phyloP scores from a whole-genome alignment of 2,329 filamentous ascomycete genomes.

The Colletotrichum karsti region DNA sequence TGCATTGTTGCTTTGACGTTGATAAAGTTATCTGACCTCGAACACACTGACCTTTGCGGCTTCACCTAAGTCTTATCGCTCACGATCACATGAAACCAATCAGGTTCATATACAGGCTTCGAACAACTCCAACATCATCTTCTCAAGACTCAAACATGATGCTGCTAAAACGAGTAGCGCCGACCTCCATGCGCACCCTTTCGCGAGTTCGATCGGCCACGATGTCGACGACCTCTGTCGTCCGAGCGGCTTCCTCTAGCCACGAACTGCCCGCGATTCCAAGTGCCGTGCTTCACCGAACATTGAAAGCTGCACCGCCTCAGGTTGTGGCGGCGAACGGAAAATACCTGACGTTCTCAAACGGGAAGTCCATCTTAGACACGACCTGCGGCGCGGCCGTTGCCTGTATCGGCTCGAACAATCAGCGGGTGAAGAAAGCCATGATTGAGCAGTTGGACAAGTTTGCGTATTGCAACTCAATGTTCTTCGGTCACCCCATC shows the following conservation, averaged over 20 bases:
- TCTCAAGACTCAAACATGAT: neutral
- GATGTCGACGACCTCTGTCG: neutral
- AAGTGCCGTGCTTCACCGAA: slow-evolving; percentile 29
- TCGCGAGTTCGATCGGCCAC: neutral
- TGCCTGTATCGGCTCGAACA: slow-evolving; percentile 74
- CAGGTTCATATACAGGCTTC: neutral
- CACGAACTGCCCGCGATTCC: neutral
- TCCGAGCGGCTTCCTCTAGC: neutral
- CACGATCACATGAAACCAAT: neutral
- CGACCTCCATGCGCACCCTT: neutral
- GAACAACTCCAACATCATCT: neutral
- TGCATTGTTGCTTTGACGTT: neutral
- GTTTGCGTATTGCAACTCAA: slow-evolving; percentile 53
- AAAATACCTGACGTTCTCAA: slow-evolving; percentile 26
- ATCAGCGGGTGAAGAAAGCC: slow-evolving; percentile 66
- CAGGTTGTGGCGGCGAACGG: slow-evolving; percentile 27
- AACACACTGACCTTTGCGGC: neutral
- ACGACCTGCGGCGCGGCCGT: slow-evolving; percentile 79
- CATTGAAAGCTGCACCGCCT: slow-evolving; percentile 17
- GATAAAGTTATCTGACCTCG: neutral
- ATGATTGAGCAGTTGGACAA: slow-evolving; percentile 66
- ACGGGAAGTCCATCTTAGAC: slow-evolving; percentile 65
- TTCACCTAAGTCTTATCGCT: neutral
- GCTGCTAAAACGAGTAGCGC: neutral
- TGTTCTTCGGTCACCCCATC: slow-evolving; percentile 58